Evolutionary conservation across 169 alveolate species (phyloP), one percentile per base, ranked within the genome.

Genomic region (Besnoitia besnoiti): DNA sequence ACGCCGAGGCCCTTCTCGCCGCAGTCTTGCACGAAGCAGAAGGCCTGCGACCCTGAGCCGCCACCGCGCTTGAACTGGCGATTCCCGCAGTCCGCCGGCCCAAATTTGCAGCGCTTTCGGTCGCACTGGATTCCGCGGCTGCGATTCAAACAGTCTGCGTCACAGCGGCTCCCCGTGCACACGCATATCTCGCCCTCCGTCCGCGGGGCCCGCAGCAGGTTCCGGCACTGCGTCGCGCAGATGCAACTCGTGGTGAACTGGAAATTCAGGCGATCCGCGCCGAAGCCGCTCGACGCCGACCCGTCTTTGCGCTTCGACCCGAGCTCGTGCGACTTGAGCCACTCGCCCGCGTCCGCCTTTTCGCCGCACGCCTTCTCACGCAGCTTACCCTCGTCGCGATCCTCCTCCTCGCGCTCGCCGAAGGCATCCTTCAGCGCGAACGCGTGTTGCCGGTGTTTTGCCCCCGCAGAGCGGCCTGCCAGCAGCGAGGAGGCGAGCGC

Each of bases 1-100:
- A 77, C 87, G 10, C 87, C 87, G 37, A 77, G 21, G 35, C 87
- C 87, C 59, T 77, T 77, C 87, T 37, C 87, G 33, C 87, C 87
- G 59, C 87, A 40, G n/a, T 77, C 87, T 39, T 42, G 37, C 33
- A 77, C 87, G 59, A 27, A 77, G 87, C 87, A 77, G 33, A 77
- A 77, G 14, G 37, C 55, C 37, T 35, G 49, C 4, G 44, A 21
- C 40, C 87, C 87, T 14, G 40, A 39, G 61, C 50, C 87, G 59
- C 87, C 61, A 5, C 49, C 55, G 61, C 87, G 87, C 21, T 77
- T 77, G 35, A 77, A 77, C 87, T 73, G 91, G 8, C 92, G 49
- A 39, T 89, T 89, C 37, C 92, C 92, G 62, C 92, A 89, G 79
- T 89, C 92, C 4, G 19, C 51, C 30, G 46, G 24, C 37, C 92